Evolutionary conservation across 345 rosid species (phyloP), one percentile per base, ranked within the genome.

Genomic region (Eucalyptus erythrocorys): DNA sequence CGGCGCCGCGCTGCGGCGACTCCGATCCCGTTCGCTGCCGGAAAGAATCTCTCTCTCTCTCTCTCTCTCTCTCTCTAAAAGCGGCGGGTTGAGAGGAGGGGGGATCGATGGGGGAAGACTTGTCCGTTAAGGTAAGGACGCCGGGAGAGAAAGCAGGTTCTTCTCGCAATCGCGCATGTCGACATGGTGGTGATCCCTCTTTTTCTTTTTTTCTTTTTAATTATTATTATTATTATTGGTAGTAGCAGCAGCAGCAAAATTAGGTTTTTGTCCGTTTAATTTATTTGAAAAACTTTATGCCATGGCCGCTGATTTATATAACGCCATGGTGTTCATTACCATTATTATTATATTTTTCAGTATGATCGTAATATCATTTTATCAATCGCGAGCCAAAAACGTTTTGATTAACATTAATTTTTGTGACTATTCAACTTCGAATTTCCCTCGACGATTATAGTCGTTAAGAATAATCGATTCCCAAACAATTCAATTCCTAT

Each of bases 401-500:
- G 9, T 19, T 1, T 51, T 2, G 8, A 51, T 51, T 24, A 21
- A 24, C 0, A 55, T 55, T 9, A 55, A 55, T 9, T 55, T 48
- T 24, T 55, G 6, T 4, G 3, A 24, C 13, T 8, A 55, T 24
- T 55, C 1, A 22, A 55, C 3, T 55, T 55, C 1, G 0, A 55
- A 22, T 55, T 55, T 55, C 12, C 13, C 61, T 55, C 3, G 0
- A 22, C 1, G 3, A 55, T 55, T 55, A 24, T 27, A 27, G 1
- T 1, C 2, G 1, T 22, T 55, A 24, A 22, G 0, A 0, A 0
- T 10, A 0, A 24, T 22, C 0, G 1, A 24, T 55, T 55, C 27
- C 1, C 1, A 0, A 9, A 24, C 1, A 55, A 55, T 55, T 0
- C 1, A 24, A 55, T 24, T 24, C 26, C 1, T 2, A 24, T 24